A percentile compares a stretch with the other conserved stretches of the same genome.
Evolutionary conservation across 202 grass and related monocot genomes (phyloP).

Genomic region (Hordeum pubiflorum): DNA sequence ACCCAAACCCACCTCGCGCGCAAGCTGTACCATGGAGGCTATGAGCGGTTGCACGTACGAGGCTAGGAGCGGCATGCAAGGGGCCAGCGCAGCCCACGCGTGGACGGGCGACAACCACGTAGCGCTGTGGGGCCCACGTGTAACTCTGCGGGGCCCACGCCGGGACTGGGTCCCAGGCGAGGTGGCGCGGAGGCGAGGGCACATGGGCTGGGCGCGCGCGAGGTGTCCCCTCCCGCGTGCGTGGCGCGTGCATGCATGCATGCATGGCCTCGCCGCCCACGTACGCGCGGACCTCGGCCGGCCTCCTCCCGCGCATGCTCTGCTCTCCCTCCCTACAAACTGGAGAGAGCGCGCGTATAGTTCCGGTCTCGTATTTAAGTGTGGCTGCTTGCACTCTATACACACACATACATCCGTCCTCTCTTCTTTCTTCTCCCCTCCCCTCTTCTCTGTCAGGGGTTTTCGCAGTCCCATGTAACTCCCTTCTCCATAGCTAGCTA

Average conservation of each 20-base stretch:
- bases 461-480: background rate
- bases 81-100: slow-evolving; percentile 42
- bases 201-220: background rate
- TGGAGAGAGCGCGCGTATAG: background rate
- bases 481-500: background rate
- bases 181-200: slow-evolving; percentile 19
- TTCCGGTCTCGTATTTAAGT: slow-evolving; percentile 10
- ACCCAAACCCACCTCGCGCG: background rate
- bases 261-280: slow-evolving; percentile 21
- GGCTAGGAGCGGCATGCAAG: slow-evolving; percentile 27
- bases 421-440: background rate
- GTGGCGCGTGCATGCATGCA: slow-evolving; percentile 31
- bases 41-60: background rate
- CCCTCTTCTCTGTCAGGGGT: background rate
- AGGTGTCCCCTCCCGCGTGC: slow-evolving; percentile 37
- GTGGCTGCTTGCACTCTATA: background rate
- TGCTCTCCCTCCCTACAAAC: background rate
- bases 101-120: slow-evolving; percentile 29
- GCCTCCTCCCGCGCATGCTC: background rate
- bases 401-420: background rate
- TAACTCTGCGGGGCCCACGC: background rate
- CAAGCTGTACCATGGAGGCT: background rate
- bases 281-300: background rate
- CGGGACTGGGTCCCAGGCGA: background rate
- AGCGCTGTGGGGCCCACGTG: slow-evolving; percentile 33